phyloP scores from a whole-genome alignment of 2,329 filamentous ascomycete species.

The Calonectria hawksworthii region DNA sequence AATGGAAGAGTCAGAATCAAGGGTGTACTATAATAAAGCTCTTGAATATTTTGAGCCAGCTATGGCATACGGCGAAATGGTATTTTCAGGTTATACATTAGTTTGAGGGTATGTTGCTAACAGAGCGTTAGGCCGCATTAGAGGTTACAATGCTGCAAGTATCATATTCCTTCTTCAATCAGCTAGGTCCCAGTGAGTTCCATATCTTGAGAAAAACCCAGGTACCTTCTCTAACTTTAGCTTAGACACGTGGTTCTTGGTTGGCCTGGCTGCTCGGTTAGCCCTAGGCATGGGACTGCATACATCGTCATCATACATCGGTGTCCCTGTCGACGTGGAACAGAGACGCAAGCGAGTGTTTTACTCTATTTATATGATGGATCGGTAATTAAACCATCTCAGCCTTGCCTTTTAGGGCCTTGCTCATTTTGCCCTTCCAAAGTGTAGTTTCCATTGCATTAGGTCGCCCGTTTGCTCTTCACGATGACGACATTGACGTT shows the following conservation, averaged over 20 bases:
- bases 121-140: slow-evolving; percentile 51
- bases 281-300: slow-evolving; percentile 60
- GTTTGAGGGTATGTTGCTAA: not conserved
- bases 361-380: slow-evolving; percentile 65
- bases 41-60: slow-evolving; percentile 57
- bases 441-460: slow-evolving; percentile 60
- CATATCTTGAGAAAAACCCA: not conserved
- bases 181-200: slow-evolving; percentile 58
- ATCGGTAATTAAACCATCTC: slow-evolving; percentile 48
- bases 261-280: slow-evolving; percentile 58
- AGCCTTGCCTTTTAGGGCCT: not conserved
- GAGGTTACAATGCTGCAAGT: slow-evolving; percentile 62
- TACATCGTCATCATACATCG: slow-evolving; percentile 51
- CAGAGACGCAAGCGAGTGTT: slow-evolving; percentile 59
- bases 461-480: slow-evolving; percentile 60
- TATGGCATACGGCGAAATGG: slow-evolving; percentile 55
- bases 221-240: not conserved
- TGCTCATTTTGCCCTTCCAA: not conserved
- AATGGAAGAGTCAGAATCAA: slow-evolving; percentile 58
- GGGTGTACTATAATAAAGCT: slow-evolving; percentile 59
- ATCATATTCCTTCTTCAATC: slow-evolving; percentile 64
- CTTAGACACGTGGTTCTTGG: slow-evolving; percentile 61
- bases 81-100: slow-evolving; percentile 33
- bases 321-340: slow-evolving; percentile 48
- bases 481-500: slow-evolving; percentile 61